Conservation (phyloP, 2,329 filamentous ascomycete species). For the Exserohilum rostratum region DNA sequence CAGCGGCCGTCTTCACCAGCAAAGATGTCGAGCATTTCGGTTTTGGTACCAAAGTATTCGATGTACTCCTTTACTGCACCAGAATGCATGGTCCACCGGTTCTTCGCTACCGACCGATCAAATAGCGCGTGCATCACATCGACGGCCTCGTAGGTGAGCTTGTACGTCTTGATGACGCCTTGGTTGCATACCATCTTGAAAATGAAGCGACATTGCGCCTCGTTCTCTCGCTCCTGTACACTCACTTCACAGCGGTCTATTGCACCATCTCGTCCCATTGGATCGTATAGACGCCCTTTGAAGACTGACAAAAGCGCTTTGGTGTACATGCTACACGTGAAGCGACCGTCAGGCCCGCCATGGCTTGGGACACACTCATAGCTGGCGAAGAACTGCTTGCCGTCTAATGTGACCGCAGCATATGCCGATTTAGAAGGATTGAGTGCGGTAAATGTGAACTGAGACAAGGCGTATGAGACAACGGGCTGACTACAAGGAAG, state of each 20-base stretch:
- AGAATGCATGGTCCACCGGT: slow-evolving; percentile 75
- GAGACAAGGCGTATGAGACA: slow-evolving; percentile 23
- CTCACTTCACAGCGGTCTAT: slow-evolving; percentile 77
- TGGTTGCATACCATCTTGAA: slow-evolving; percentile 77
- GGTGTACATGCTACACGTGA: slow-evolving; percentile 77
- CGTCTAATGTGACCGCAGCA: slow-evolving; percentile 71
- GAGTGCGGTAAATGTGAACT: slow-evolving; percentile 74
- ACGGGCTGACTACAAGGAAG: slow-evolving; percentile 15
- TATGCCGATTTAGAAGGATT: slow-evolving; percentile 84
- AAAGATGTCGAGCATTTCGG: slow-evolving; percentile 80
- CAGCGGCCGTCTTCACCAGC: slow-evolving; percentile 68
- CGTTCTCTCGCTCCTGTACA: slow-evolving; percentile 72
- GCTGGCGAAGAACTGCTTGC: slow-evolving; percentile 72
- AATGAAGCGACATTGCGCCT: slow-evolving; percentile 73
- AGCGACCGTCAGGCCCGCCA: slow-evolving; percentile 55
- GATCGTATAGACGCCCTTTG: slow-evolving; percentile 68
- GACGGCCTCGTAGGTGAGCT: slow-evolving; percentile 74
- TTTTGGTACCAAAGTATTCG: slow-evolving; percentile 80
- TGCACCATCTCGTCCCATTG: slow-evolving; percentile 69
- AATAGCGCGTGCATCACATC: slow-evolving; percentile 80
- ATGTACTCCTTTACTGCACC: slow-evolving; percentile 74
- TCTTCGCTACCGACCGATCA: slow-evolving; percentile 67
- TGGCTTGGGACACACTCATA: slow-evolving; percentile 66
- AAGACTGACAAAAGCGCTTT: slow-evolving; percentile 74
- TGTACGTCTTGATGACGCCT: slow-evolving; percentile 78